Evolutionary conservation across 768 basidiomycete species (phyloP).

Genomic region (Kwoniella shandongensis): DNA sequence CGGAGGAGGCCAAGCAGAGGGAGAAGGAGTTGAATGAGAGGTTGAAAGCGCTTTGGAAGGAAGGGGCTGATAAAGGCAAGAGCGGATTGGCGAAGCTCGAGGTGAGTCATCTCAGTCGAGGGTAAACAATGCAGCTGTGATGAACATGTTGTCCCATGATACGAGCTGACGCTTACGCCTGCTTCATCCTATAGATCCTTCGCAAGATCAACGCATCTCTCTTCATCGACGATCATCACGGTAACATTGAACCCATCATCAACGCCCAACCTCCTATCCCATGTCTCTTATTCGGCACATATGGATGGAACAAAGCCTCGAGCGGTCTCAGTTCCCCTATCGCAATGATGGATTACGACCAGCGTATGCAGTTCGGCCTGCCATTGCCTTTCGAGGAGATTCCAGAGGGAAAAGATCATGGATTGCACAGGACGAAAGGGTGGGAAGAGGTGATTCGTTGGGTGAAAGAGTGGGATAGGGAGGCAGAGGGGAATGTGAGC

Average conservation of each 20-base stretch:
- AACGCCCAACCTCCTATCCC: conserved; percentile 22
- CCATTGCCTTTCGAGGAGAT: conserved; percentile 21
- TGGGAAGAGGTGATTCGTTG: conserved; percentile 44
- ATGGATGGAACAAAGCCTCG: conserved; percentile 35
- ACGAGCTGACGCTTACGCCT: neutral
- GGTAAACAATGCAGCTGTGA: neutral
- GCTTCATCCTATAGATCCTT: conserved; percentile 30
- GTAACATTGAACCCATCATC: conserved; percentile 38
- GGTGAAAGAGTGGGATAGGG: conserved; percentile 37
- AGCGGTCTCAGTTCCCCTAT: conserved; percentile 34
- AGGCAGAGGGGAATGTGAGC: neutral
- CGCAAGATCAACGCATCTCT: conserved; percentile 42
- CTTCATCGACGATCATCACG: conserved; percentile 45
- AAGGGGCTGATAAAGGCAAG: conserved; percentile 24
- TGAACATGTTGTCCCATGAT: neutral
- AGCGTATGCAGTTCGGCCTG: conserved; percentile 27
- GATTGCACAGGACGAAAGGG: conserved; percentile 17
- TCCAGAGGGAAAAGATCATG: conserved; percentile 11
- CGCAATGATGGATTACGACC: conserved; percentile 40
- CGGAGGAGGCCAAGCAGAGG: conserved; percentile 11
- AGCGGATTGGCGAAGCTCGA: conserved; percentile 36
- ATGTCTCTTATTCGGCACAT: conserved; percentile 41
- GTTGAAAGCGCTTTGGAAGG: conserved; percentile 28
- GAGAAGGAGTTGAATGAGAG: conserved; percentile 29
- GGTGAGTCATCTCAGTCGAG: no score